A percentile compares a stretch with the other conserved stretches of the same genome.
Evolutionary conservation across 345 rosid genomes (phyloP).

Genomic region (Ailanthus altissimus): DNA sequence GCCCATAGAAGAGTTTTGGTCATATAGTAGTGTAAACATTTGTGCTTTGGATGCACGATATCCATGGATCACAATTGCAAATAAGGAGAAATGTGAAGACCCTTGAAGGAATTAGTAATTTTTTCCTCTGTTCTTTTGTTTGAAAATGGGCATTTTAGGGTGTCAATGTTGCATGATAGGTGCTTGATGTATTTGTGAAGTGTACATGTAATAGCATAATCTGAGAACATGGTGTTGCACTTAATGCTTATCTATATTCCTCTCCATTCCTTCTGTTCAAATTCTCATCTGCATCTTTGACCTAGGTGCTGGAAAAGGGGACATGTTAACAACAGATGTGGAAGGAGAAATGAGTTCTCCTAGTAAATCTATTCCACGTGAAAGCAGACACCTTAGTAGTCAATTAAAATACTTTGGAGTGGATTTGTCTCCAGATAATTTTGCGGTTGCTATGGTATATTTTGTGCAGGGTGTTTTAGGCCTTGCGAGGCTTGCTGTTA

Average conservation of each 20-base stretch:
- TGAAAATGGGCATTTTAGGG: neutral
- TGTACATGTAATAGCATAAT: neutral
- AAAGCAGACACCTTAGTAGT: conserved; percentile 36
- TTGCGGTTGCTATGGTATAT: conserved; percentile 96
- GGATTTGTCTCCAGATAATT: conserved; percentile 84
- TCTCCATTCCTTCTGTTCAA: no score
- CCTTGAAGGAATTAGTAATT: neutral
- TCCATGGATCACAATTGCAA: neutral
- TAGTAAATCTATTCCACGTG: conserved; percentile 35
- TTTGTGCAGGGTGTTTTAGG: conserved; percentile 99
- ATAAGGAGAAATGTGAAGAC: neutral
- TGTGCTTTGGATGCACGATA: neutral
- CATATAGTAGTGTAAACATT: neutral
- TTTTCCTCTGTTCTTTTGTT: neutral
- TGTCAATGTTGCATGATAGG: neutral
- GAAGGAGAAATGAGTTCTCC: conserved; percentile 40
- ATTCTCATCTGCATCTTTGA: neutral
- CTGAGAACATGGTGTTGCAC: neutral
- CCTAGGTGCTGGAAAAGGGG: conserved; percentile 60
- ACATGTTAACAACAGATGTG: conserved; percentile 39
- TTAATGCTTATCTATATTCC: neutral
- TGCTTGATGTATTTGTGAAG: neutral
- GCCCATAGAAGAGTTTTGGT: neutral
- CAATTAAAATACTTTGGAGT: conserved; percentile 61
- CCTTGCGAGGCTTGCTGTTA: conserved; percentile 90